phyloP scores from a whole-genome alignment of 805 yeast species.

The Zygoascus bituminiphila region DNA sequence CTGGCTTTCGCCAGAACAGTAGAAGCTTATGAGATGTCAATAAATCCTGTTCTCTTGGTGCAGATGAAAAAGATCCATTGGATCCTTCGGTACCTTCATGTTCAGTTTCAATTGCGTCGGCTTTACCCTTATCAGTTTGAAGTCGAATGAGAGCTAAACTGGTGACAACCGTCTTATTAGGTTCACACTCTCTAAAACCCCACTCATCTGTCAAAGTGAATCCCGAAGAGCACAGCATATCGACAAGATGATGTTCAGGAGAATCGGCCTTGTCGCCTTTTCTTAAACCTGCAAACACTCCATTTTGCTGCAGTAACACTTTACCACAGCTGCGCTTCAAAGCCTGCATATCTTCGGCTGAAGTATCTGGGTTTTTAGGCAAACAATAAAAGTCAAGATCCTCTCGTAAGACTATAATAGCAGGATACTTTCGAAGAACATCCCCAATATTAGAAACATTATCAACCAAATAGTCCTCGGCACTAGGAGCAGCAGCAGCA shows the following conservation, averaged over 20 bases:
- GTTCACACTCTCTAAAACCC: constrained; percentile 89
- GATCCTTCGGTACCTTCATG: constrained; percentile 1
- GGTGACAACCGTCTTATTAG: constrained; percentile 76
- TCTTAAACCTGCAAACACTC: constrained; percentile 69
- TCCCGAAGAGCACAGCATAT: constrained; percentile 91
- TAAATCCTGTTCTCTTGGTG: constrained; percentile 10
- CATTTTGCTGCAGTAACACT: constrained; percentile 44
- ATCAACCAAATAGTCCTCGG: constrained; percentile 1
- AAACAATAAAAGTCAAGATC: constrained; percentile 91
- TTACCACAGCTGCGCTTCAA: constrained; percentile 71
- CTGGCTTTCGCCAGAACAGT: constrained; percentile 95
- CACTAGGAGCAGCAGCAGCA: constrained; percentile 15
- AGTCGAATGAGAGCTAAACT: constrained; percentile 66
- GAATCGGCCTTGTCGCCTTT: constrained; percentile 35
- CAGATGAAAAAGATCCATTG: neutral
- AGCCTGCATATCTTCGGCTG: constrained; percentile 51
- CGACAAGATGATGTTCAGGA: constrained; percentile 90
- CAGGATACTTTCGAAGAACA: constrained; percentile 40
- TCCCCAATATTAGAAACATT: constrained; percentile 8
- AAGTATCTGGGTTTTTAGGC: constrained; percentile 55
- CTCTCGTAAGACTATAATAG: constrained; percentile 85
- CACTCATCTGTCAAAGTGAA: constrained; percentile 57
- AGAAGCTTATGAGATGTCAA: constrained; percentile 52
- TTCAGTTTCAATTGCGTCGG: neutral
- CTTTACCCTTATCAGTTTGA: constrained; percentile 3